Base-by-base conservation (phyloP, 441 rosid species). In the Pelargonium myrrhifolium region DNA sequence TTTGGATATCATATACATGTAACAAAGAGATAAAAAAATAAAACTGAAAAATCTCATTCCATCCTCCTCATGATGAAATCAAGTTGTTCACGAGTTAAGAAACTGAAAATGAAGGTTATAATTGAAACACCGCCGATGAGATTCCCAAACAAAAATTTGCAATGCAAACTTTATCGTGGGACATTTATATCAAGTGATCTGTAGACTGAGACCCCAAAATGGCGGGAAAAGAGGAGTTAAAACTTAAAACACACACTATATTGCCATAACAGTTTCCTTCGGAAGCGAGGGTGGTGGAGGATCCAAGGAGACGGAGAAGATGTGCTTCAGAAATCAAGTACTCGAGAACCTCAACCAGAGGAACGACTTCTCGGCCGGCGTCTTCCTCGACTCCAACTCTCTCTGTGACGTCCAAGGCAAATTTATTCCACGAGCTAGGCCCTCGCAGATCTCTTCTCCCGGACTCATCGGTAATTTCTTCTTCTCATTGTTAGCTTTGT, bases 381-480 rank as follows among this genome's bases (percentile, higher is more conserved):
- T 49, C 56, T 17, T 1, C 56, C 56, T 47, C 53, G 53, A 47
- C 17, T 47, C 53, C 17, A 47, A 8, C 53, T 45, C 53, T 45
- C 53, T 45, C 53, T 10, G 53, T 4, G 53, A 45, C 3, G 4
- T 45, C 53, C 53, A 17, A 4, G 53, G 53, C 3, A n/a, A 17
- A 47, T 14, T n/a, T n/a, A n/a, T n/a, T n/a, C n/a, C n/a, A n/a
- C n/a, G n/a, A n/a, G n/a, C n/a, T n/a, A n/a, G 53, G 0, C 15
- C 15, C 53, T 47, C 55, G 14, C 18, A 18, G 18, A 49, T 49
- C 15, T 49, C 56, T 49, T 6, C 6, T 49, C 14, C 56, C 18
- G 56, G 56, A 49, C 56, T 49, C 15, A 49, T 49, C 56, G 56
- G 56, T 49, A 49, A 49, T 49, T 49, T 49, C 56, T 49, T 49